Evolutionary conservation across 148 eudicot genomes (phyloP), one percentile per base, ranked within the genome.

Genomic region (Polygonum aviculare): DNA sequence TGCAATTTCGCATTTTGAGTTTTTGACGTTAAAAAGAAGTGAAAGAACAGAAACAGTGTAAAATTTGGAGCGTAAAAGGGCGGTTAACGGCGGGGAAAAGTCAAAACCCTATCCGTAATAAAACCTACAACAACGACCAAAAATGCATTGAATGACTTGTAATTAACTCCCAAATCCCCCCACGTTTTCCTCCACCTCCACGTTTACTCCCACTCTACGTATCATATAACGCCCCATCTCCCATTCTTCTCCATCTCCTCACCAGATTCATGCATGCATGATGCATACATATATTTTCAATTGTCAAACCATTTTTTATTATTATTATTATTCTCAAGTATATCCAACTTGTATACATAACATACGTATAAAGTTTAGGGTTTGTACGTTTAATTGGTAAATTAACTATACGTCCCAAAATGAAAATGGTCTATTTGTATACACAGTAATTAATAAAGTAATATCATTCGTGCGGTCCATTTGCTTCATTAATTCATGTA

Each of bases 141-240:
- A 62, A 62, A 62, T 62, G 69, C 39, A 62, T 21, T 62, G 69
- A 62, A 62, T 12, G 31, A 62, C 69, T 35, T 62, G 69, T 12
- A 22, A 12, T 22, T 10, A 62, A 62, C 69, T 26, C 69, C 38
- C 12, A 54, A 52, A 52, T 6, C 50, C 50, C 57, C 57, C 57
- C 57, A 18, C 57, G n/a, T 15, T 51, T 51, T 59, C 22, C 33
- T 59, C 35, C 39, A 62, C 36, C 69, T 62, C 38, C 69, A 62
- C 69, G 69, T 62, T 62, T 62, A 7, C 38, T 16, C 69, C 69
- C 36, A 26, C 67, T 60, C 67, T 8, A 22, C 36, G 35, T 14
- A 44, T 26, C 26, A 5, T 15, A 5, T 54, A 54, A 54, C 26
- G 16, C 57, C 0, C 57, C 57, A 52, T 16, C 21, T 18, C 21